Base-by-base conservation (phyloP, 2,329 filamentous ascomycete genomes). In the Bipolaris victoriae region DNA sequence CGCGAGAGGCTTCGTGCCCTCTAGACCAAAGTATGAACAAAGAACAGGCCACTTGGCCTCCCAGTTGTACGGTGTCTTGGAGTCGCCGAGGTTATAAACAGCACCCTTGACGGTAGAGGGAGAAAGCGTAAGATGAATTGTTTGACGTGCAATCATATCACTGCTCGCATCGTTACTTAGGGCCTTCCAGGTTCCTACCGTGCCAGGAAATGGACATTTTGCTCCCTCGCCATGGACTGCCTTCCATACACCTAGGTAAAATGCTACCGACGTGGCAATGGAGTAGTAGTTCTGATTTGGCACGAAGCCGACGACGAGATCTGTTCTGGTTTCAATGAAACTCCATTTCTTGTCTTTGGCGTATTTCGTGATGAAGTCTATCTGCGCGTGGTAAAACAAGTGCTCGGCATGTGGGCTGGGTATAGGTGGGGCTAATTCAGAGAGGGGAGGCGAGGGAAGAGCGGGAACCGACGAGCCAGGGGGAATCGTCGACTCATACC, bases 31-130 rank as follows among this genome's bases (percentile, higher is more conserved):
- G 52, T 80, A 79, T 2, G 73, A 69, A 64, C 78, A 80, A 24
- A 82, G 69, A 3, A 78, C 64, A 1, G 80, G 79, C 80, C 80
- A 82, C 59, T 80, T 80, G 7, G 64, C 50, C 7, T 71, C 72
- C 79, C 80, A 82, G 58, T 71, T 63, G 0, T 73, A 73, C 0
- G 68, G 60, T 5, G 67, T 65, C 43, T 70, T 75, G 47, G 77
- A 75, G 26, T 80, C 73, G 36, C 77, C 79, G 2, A 76, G 74
- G 58, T 82, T 82, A 67, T 76, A 82, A 56, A 69, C 50, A 58
- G 73, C 55, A 64, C 72, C 54, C 57, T 76, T 61, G 70, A 75
- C 50, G 69, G 62, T 67, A 31, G 74, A 70, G 0, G 75, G 71
- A 36, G 73, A 69, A n/a, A 81, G 70, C 1, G 74, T 76, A 6